Evolutionary conservation across 2,329 filamentous ascomycete species (phyloP), one percentile per base, ranked within the genome.

Genomic region (Hypomyces rosellus): DNA sequence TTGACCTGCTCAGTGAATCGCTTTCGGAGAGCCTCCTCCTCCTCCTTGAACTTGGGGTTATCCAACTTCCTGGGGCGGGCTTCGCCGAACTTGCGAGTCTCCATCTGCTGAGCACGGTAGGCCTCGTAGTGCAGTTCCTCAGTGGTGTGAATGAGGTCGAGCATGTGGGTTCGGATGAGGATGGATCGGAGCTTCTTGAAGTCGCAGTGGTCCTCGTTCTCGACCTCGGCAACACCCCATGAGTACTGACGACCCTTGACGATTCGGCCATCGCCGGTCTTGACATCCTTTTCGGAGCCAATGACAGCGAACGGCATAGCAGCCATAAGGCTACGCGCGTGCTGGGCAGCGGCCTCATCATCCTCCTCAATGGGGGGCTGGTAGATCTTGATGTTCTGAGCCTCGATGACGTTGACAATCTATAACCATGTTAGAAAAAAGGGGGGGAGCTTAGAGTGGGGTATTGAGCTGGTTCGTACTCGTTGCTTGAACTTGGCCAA

Each of bases 11-110:
- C 93, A 62, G 93, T 99, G 76, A 99, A 99, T 63, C 95, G 85
- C 85, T 99, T 99, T 75, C 93, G 86, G 59, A 99, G 84, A 55
- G 89, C 88, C 80, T 99, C 93, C 70, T 99, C 93, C 74, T 99
- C 93, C 72, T 99, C 93, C 84, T 99, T 99, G 83, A 97, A 99
- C 80, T 99, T 99, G 75, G 93, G 93, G 80, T 99, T 99, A 77
- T 99, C 93, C 63, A 99, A 80, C 83, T 99, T 99, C 74, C 92
- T 82, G 62, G 93, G 93, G 60, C 92, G 85, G 53, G 91, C 92
- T 77, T 99, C 95, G 73, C 93, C 93, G 63, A 99, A 97, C 76
- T 99, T 99, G 75, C 93, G 85, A 46, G 93, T 99, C 80, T 99
- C 93, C 93, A 99, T 99, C 76, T 99, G 95, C 74, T 95, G 89